Conservation (phyloP, 176 grass and related monocot genomes). For the Melocanna baccifera region DNA sequence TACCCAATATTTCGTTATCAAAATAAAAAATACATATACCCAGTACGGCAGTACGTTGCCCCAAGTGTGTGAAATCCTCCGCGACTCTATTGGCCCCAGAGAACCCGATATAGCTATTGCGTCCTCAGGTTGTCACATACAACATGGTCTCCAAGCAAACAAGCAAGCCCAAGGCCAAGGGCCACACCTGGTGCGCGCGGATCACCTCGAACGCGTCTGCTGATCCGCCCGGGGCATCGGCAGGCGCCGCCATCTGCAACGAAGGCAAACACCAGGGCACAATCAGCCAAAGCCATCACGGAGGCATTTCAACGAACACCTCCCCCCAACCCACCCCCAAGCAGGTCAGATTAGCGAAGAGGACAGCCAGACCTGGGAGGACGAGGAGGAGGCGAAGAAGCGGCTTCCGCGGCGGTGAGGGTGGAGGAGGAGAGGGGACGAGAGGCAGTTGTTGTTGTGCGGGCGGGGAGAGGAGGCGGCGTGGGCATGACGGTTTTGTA, state of each 20-base stretch:
- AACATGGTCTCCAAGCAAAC: neutral
- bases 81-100: neutral
- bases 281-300: neutral
- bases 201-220: constrained; percentile 70
- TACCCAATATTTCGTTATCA: too few species aligned
- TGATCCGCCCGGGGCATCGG: constrained; percentile 38
- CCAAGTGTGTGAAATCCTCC: neutral
- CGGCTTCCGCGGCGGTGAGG: neutral
- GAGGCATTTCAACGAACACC: constrained; percentile 16
- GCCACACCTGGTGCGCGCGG: constrained; percentile 68
- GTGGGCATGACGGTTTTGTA: constrained; percentile 24
- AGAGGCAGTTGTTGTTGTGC: neutral
- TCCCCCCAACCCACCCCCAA: neutral
- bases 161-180: neutral
- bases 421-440: neutral
- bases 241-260: constrained; percentile 57
- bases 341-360: neutral
- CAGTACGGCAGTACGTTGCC: neutral
- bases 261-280: neutral
- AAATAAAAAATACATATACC: neutral
- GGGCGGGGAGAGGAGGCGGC: neutral
- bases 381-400: constrained; percentile 28
- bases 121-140: neutral
- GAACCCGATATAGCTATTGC: neutral
- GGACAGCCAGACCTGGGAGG: constrained; percentile 34